Evolutionary conservation across 768 basidiomycete species (phyloP).

Genomic region (Leccinum uliginosum): DNA sequence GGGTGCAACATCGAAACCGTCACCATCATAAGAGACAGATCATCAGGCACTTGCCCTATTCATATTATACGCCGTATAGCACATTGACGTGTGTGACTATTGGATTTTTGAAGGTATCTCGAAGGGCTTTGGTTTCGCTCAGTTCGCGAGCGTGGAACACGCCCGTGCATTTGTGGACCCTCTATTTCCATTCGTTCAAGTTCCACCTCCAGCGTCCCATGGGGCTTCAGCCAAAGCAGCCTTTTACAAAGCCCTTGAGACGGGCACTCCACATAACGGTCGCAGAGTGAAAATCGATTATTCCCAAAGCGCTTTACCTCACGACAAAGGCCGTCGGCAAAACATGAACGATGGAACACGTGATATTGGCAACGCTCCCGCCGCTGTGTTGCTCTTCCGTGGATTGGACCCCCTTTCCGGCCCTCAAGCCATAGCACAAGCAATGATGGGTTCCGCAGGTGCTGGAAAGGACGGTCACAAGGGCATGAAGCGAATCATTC

Average conservation of each 20-base stretch:
- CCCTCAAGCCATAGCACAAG: constrained; percentile 81
- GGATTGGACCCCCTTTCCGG: constrained; percentile 86
- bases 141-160: constrained; percentile 81
- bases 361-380: constrained; percentile 87
- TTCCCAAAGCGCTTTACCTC: constrained; percentile 77
- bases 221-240: constrained; percentile 70
- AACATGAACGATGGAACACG: constrained; percentile 90
- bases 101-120: constrained; percentile 80
- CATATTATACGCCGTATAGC: constrained; percentile 60
- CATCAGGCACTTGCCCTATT: constrained; percentile 90
- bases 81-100: constrained; percentile 70
- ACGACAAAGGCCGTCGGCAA: constrained; percentile 60
- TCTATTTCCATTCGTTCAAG: constrained; percentile 84
- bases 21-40: constrained; percentile 95
- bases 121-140: constrained; percentile 96
- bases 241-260: constrained; percentile 73
- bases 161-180: constrained; percentile 90
- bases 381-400: constrained; percentile 82
- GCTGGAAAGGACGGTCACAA: constrained; percentile 70
- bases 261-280: constrained; percentile 67
- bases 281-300: constrained; percentile 94
- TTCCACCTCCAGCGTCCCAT: constrained; percentile 88
- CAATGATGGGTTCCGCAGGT: constrained; percentile 81
- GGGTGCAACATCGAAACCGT: constrained; percentile 79
- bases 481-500: constrained; percentile 82